phyloP scores from a whole-genome alignment of 257 asterid species.

The Nicotiana sylvestris region DNA sequence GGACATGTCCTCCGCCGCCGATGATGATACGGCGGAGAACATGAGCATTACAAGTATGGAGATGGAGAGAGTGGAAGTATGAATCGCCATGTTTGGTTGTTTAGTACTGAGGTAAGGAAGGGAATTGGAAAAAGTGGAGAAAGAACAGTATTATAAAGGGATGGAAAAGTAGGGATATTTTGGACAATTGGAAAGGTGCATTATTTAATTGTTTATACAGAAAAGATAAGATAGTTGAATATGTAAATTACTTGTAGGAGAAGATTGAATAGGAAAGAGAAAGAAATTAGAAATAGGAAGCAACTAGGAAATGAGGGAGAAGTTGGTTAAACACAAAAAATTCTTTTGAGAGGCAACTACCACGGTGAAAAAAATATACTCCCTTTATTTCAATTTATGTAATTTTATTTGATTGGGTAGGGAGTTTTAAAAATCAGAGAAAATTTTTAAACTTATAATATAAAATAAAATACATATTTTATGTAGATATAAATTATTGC shows the following conservation, averaged over 20 bases:
- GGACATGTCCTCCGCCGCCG: conserved; percentile 53
- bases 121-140: background rate
- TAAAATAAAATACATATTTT: too few species aligned
- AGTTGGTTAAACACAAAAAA: background rate
- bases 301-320: background rate
- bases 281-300: background rate
- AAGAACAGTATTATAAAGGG: conserved; percentile 1
- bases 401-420: too few species aligned
- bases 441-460: too few species aligned
- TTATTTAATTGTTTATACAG: background rate
- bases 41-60: background rate
- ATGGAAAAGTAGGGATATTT: background rate
- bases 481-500: too few species aligned
- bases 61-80: background rate
- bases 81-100: conserved; percentile 16
- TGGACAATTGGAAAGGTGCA: background rate
- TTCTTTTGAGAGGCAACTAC: background rate
- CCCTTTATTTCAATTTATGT: too few species aligned
- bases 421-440: too few species aligned
- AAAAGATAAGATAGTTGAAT: background rate
- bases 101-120: background rate
- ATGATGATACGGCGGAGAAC: conserved; percentile 6
- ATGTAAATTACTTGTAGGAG: background rate
- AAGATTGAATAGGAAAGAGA: background rate
- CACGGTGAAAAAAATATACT: background rate